Base-by-base conservation (phyloP, 371 early-diverging fungal species). In the Fennellomyces sp. region DNA sequence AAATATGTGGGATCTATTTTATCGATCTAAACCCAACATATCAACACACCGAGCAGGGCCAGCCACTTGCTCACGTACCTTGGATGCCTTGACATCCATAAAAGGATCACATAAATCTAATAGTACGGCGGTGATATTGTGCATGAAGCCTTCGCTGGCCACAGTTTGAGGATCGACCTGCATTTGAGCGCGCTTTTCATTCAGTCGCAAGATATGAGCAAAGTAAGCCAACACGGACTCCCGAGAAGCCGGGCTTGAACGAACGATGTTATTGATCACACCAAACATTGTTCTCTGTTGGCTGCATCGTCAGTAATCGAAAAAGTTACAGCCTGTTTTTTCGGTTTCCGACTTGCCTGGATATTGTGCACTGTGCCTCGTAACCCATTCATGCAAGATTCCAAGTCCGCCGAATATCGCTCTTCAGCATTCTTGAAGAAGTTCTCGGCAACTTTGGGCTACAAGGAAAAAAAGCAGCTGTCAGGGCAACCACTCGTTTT, bases 71-170 rank as follows among this genome's bases (percentile, higher is more conserved):
- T n/a, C n/a, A n/a, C 23, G n/a, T 52, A 86, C 76, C 69, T 93
- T 95, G 27, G 85, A 75, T 31, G 88, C 84, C 5, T 71, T 62
- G n/a, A 82, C 65, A 69, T 91, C 91, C 78, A 94, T 71, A 59
- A 98, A 90, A 0, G 97, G 97, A 21, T 94, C 92, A 39, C 88
- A 84, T 23, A 97, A 83, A 19, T 66, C 66, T 28, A 95, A 76
- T 58, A 90, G 70, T 3, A 90, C 78, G 17, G 75, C 77, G 5
- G 86, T 74, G 27, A 94, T 70, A 60, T 94, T 96, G 57, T 84
- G 87, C 69, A 95, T 84, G 70, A 96, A 94, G 13, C 97, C 96
- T 70, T 96, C 94, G 11, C 91, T 83, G 1, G 94, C 89, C 0
- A 95, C 92, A 3, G 82, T 83, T 0, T 81, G 64, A 15, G 72